Evolutionary conservation across 2,329 filamentous ascomycete genomes (phyloP), one percentile per base, ranked within the genome.

Genomic region (Ceratocystis albifundus): DNA sequence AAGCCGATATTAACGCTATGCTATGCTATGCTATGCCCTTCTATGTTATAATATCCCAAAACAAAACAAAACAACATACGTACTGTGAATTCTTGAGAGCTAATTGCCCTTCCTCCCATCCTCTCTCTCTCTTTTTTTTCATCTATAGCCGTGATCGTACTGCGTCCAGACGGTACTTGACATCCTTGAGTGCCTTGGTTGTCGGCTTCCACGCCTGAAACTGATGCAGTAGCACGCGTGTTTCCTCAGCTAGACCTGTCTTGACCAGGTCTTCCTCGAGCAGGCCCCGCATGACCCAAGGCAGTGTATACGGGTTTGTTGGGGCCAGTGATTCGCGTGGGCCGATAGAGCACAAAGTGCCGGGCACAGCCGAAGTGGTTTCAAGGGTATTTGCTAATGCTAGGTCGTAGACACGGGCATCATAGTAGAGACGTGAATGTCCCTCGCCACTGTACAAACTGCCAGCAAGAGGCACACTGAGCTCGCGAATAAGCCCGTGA

Each of bases 151-250:
- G 95, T 61, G 90, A 96, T 72, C 90, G 83, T 57, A 99, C 89
- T 2, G 88, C 93, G 77, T 97, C 94, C 22, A 99, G 79, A 69
- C 94, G 82, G 75, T 95, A 97, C 75, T 96, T 96, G 61, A 99
- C 92, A 75, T 99, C 94, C 77, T 94, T 96, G 67, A 99, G 77
- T 55, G 89, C 89, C 77, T 97, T 99, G 6, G 87, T 96, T 0
- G 80, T 82, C 0, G 94, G 94, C 73, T 88, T 92, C 94, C 94
- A 99, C 65, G 89, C 85, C 74, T 97, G 92, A 75, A 97, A 99
- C 74, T 96, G 86, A 68, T 80, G 80, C n/a, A 99, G 78, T 63
- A 99, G 76, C 72, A 90, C 84, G 68, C 84, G 83, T 5, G 90
- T 90, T 76, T 99, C 94, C 1, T 81, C 77, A 41, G 84, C 84